These are phyloP conservation scores for Pseudogymnoascus sp. DNA, from an alignment of 2,329 filamentous ascomycete species.

Conservation along the genomic window DNA sequence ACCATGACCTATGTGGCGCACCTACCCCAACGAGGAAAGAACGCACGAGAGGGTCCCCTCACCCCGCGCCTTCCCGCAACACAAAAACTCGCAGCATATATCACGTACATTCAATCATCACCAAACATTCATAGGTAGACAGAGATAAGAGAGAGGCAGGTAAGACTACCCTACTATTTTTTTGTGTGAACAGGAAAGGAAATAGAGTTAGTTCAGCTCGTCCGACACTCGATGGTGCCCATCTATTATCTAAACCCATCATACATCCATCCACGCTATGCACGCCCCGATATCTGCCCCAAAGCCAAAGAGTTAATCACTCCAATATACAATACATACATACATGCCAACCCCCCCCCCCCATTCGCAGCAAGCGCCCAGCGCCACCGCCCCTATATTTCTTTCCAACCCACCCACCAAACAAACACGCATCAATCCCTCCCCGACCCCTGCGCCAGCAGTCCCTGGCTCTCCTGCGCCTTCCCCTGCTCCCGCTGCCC, in stretches of 20 bases:
- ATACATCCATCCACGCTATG: background rate
- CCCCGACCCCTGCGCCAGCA: background rate
- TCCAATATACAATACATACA: background rate
- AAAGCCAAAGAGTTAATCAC: background rate
- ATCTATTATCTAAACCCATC: background rate
- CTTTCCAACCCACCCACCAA: too few species aligned
- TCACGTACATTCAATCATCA: background rate
- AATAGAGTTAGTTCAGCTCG: background rate
- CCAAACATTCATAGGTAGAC: too few species aligned
- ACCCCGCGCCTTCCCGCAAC: background rate
- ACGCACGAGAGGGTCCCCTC: background rate
- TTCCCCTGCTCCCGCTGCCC: too few species aligned
- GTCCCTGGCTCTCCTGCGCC: background rate
- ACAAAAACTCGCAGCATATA: background rate
- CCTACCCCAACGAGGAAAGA: background rate
- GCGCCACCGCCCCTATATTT: too few species aligned
- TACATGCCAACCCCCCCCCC: background rate
- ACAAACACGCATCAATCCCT: background rate
- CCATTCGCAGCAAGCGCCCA: too few species aligned
- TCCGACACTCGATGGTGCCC: background rate
- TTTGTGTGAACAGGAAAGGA: background rate
- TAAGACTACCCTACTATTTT: background rate
- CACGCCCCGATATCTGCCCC: background rate
- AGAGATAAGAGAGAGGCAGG: too few species aligned
- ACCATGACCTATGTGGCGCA: background rate